phyloP scores from a whole-genome alignment of 805 yeast genomes.

The Metschnikowia amazonensis region DNA sequence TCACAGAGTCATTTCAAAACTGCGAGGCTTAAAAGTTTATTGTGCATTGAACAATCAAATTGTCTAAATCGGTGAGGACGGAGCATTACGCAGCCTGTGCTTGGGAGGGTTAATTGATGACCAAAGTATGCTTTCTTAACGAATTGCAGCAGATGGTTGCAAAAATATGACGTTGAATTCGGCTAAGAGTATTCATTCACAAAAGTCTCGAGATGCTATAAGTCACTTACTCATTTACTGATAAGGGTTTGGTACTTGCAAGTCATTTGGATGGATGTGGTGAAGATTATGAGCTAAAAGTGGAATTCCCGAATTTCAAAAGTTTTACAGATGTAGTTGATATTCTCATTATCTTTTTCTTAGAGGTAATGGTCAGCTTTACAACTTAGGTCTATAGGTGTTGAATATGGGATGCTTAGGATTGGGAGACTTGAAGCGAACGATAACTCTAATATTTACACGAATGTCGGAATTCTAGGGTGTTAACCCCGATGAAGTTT shows the following conservation, averaged over 20 bases:
- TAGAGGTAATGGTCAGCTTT: slow-evolving; percentile 46
- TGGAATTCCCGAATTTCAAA: slow-evolving; percentile 43
- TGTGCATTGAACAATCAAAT: slow-evolving; percentile 51
- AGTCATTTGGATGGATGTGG: neutral
- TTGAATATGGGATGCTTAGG: slow-evolving; percentile 14
- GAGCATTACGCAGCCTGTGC: slow-evolving; percentile 34
- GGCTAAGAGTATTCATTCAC: slow-evolving; percentile 33
- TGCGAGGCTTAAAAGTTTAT: slow-evolving; percentile 46
- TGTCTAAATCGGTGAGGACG: slow-evolving; percentile 45
- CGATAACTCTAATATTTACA: too few species aligned
- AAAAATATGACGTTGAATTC: slow-evolving; percentile 16
- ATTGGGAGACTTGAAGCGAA: too few species aligned
- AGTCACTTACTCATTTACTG: slow-evolving; percentile 54
- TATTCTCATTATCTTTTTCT: too few species aligned
- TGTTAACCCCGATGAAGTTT: slow-evolving; percentile 37
- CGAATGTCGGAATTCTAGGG: slow-evolving; percentile 12
- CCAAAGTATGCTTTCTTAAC: slow-evolving; percentile 17
- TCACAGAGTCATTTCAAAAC: slow-evolving; percentile 38
- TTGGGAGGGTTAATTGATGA: neutral
- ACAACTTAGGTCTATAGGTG: slow-evolving; percentile 68
- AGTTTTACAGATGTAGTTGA: slow-evolving; percentile 50
- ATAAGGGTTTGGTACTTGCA: slow-evolving; percentile 40
- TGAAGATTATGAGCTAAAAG: slow-evolving; percentile 22
- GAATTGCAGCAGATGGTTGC: slow-evolving; percentile 32
- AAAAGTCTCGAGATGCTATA: slow-evolving; percentile 39